Conservation (phyloP, 73 alveolate species). For the Paramecium sexaurelia region DNA sequence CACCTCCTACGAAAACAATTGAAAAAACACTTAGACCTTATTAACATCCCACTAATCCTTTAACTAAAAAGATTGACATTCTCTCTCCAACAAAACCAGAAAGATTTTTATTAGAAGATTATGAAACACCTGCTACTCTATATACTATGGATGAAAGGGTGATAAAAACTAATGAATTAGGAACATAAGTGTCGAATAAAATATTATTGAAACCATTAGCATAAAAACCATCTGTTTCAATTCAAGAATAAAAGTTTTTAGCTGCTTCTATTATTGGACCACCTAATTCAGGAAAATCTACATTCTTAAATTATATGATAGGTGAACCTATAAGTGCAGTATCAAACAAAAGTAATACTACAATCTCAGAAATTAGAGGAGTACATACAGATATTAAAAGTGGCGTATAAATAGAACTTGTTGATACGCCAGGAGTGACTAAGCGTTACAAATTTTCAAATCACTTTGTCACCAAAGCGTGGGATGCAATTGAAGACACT, state of each 20-base stretch:
- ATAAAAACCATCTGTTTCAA: not conserved
- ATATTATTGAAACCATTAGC: conserved; percentile 1
- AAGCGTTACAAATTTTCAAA: conserved; percentile 50
- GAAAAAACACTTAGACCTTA: not conserved
- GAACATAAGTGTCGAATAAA: not conserved
- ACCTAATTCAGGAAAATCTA: conserved; percentile 71
- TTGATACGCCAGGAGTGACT: conserved; percentile 66
- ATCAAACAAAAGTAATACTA: conserved; percentile 61
- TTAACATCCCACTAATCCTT: conserved; percentile 27
- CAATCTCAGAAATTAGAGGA: conserved; percentile 43
- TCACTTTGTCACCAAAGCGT: conserved; percentile 36
- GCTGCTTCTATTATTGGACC: conserved; percentile 62
- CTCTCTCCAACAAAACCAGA: conserved; percentile 5
- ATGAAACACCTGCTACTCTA: conserved; percentile 34
- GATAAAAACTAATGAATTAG: not conserved
- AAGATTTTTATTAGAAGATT: not conserved
- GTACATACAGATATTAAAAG: conserved; percentile 51
- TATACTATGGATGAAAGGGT: not conserved
- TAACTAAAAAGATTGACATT: not conserved
- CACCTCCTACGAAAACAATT: not conserved
- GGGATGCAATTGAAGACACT: conserved; percentile 60
- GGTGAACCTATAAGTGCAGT: conserved; percentile 61
- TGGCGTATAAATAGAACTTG: conserved; percentile 35
- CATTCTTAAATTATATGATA: conserved; percentile 34
- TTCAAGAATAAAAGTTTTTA: conserved; percentile 27